A percentile compares a stretch with the other conserved stretches of the same genome.
Evolutionary conservation across 345 rosid genomes (phyloP).

Genomic region (Arabis alpina): DNA sequence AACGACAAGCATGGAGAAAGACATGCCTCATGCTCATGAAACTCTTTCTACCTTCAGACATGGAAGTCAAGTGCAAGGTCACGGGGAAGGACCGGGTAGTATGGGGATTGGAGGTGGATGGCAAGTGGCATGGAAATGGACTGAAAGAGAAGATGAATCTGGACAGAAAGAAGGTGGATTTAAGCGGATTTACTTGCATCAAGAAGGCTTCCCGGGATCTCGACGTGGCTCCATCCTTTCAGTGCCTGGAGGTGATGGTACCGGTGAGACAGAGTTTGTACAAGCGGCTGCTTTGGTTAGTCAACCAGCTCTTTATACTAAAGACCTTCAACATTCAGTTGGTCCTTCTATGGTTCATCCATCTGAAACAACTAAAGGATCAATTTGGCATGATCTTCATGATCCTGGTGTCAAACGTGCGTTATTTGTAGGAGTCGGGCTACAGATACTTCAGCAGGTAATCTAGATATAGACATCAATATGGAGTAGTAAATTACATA

Average conservation of each 20-base stretch:
- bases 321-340: conserved; percentile 64
- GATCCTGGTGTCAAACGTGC: conserved; percentile 98
- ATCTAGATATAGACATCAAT: conserved; percentile 19
- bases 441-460: conserved; percentile 99
- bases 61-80: conserved; percentile 61
- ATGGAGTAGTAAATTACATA: neutral
- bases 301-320: conserved; percentile 79
- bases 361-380: conserved; percentile 62
- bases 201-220: conserved; percentile 68
- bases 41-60: conserved; percentile 60
- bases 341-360: conserved; percentile 98
- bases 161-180: conserved; percentile 87
- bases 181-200: conserved; percentile 81
- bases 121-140: conserved; percentile 99
- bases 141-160: conserved; percentile 68
- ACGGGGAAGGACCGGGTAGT: conserved; percentile 57
- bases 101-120: conserved; percentile 94
- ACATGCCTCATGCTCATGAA: conserved; percentile 58
- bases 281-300: conserved; percentile 95
- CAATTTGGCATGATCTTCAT: conserved; percentile 77
- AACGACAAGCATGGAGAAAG: conserved; percentile 77
- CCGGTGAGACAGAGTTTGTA: conserved; percentile 59
- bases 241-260: conserved; percentile 57
- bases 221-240: conserved; percentile 75
- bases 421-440: conserved; percentile 81